These are phyloP conservation scores for Allomyces javanicus DNA, from an alignment of 192 early-diverging fungal species.

Conservation along the genomic window DNA sequence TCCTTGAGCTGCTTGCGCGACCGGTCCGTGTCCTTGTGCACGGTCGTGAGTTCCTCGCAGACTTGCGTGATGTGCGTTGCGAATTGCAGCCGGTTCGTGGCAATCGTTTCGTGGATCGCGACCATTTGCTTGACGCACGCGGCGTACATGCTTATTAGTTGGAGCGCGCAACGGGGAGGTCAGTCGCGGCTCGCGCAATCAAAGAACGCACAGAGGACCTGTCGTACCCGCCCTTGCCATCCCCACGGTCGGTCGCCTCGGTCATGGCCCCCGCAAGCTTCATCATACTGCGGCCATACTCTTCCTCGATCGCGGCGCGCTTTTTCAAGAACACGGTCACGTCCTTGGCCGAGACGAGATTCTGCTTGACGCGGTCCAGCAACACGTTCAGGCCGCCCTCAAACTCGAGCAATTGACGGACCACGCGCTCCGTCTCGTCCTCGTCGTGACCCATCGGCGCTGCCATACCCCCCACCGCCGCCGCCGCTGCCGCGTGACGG, in stretches of 20 bases:
- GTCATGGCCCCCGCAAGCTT: conserved; percentile 47
- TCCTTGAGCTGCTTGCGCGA: conserved; percentile 52
- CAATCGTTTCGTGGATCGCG: conserved; percentile 66
- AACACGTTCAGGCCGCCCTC: conserved; percentile 46
- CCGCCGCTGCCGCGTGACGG: no score
- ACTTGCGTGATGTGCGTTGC: conserved; percentile 44
- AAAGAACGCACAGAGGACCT: conserved; percentile 2
- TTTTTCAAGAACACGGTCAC: conserved; percentile 59
- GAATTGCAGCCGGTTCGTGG: conserved; percentile 59
- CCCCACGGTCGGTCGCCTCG: conserved; percentile 30
- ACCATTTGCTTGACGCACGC: conserved; percentile 53
- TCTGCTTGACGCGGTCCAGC: conserved; percentile 47
- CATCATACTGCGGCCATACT: conserved; percentile 61
- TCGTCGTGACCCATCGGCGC: background rate
- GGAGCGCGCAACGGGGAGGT: background rate
- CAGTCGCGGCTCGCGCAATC: background rate
- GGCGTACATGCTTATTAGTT: conserved; percentile 40
- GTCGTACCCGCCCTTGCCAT: conserved; percentile 30
- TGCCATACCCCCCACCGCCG: no score
- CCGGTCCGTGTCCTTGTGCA: conserved; percentile 18
- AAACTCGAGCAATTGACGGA: background rate
- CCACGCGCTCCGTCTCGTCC: background rate
- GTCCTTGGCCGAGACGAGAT: conserved; percentile 50
- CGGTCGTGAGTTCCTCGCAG: conserved; percentile 54
- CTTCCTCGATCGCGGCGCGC: conserved; percentile 77